Base-by-base conservation (phyloP, 345 rosid species). In the Populus alba region DNA sequence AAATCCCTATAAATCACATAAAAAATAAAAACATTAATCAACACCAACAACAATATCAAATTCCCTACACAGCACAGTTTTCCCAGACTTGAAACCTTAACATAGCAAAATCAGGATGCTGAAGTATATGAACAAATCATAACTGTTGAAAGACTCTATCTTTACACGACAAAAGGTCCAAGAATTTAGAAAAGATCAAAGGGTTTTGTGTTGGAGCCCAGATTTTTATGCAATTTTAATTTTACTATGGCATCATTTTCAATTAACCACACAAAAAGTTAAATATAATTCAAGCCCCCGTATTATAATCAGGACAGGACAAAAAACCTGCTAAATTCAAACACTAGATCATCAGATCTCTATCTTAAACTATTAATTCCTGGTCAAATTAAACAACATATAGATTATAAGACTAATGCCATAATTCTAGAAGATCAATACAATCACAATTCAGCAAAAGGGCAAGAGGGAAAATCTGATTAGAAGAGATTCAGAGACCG, bases 1-100 rank as follows among this genome's bases (percentile, higher is more conserved):
- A 45, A 76, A 57, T 55, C 17, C 84, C 92, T 82, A 63, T 18
- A 74, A 75, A 73, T 18, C 61, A 72, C 29, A 76, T 33, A 11
- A 53, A 17, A 71, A 51, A 29, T 1, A 67, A 33, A 37, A 22
- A 33, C 1, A 72, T 15, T 65, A 63, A 76, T 80, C 71, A 84
- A 70, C 74, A 75, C 47, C 2, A 72, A 22, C 18, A 49, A 29
- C 39, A 15, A 37, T 27, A 23, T n/a, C 23, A 59, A 57, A 57
- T 22, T 8, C 62, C 62, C 27, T 9, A 10, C 10, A 59, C 25
- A 59, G 1, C 27, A 59, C 29, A n/a, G 12, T 23, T 59, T 59
- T 59, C 65, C 12, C 65, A 59, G 3, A 59, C 27, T 10, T 23
- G 65, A 59, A 59, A 59, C 29, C 65, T n/a, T 59, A 57, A 57